phyloP scores from a whole-genome alignment of 495 filamentous ascomycete genomes.

The Trichoderma orchidacearum region DNA sequence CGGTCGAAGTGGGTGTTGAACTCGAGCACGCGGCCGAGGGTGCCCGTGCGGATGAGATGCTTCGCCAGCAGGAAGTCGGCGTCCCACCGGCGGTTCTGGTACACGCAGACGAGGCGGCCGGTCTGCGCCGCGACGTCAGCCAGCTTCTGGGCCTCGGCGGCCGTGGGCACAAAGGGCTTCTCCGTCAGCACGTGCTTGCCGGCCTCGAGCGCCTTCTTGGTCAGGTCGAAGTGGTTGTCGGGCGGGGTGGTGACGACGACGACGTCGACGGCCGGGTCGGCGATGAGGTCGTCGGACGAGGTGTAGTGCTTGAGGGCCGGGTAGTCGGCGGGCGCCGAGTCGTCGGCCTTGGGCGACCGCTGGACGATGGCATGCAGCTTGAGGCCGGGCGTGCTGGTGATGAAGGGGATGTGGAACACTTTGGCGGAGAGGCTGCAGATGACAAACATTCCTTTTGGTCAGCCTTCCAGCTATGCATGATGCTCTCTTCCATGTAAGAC shows the following conservation, averaged over 20 bases:
- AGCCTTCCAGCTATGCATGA: not conserved
- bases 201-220: conserved; percentile 50
- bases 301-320: conserved; percentile 51
- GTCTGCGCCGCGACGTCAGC: conserved; percentile 47
- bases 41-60: conserved; percentile 38
- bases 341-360: conserved; percentile 30
- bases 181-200: conserved; percentile 82
- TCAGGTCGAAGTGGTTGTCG: conserved; percentile 55
- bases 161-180: conserved; percentile 75
- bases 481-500: conserved; percentile 4
- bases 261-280: conserved; percentile 52
- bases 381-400: conserved; percentile 48
- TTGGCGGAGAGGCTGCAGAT: conserved; percentile 61
- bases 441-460: conserved; percentile 1
- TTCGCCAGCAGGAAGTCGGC: conserved; percentile 70
- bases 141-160: conserved; percentile 57
- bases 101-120: conserved; percentile 57
- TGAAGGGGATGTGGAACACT: conserved; percentile 82
- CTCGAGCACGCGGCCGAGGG: conserved; percentile 58
- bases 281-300: conserved; percentile 45
- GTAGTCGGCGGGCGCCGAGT: conserved; percentile 58
- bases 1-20: conserved; percentile 81
- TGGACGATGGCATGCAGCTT: conserved; percentile 70
- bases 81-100: conserved; percentile 82
- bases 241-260: conserved; percentile 67